phyloP scores from a whole-genome alignment of 495 filamentous ascomycete species.

The Neurospora sp. region DNA sequence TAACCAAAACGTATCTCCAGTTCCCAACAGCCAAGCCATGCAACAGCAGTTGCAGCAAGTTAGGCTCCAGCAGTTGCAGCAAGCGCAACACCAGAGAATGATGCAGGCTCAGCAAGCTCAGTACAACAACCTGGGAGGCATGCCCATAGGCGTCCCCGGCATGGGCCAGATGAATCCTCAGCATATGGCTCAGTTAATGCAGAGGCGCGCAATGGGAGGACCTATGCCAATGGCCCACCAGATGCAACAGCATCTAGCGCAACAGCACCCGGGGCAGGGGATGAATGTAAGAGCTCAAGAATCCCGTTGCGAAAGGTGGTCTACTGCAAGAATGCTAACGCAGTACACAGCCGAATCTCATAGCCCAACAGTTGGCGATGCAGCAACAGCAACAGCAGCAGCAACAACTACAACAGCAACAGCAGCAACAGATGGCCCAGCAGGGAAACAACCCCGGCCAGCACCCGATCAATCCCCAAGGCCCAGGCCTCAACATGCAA shows the following conservation, averaged over 20 bases:
- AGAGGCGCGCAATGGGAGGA: conserved; percentile 25
- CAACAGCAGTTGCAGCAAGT: conserved; percentile 41
- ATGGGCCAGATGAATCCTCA: conserved; percentile 33
- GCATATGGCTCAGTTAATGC: conserved; percentile 17
- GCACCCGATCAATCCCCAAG: conserved; percentile 33
- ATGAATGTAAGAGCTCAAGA: conserved; percentile 26
- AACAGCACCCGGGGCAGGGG: conserved; percentile 33
- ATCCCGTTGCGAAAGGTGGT: not conserved
- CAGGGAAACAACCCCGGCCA: conserved; percentile 31
- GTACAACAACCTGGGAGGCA: conserved; percentile 29
- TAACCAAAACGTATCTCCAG: conserved; percentile 18
- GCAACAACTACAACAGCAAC: conserved; percentile 44
- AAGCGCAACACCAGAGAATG: conserved; percentile 36
- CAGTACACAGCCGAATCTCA: conserved; percentile 4
- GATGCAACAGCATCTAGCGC: conserved; percentile 36
- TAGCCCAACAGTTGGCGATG: conserved; percentile 20
- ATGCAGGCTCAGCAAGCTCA: conserved; percentile 41
- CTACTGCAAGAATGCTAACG: conserved; percentile 6
- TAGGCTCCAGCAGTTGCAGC: conserved; percentile 28
- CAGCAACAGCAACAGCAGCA: conserved; percentile 32
- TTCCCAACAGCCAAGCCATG: conserved; percentile 43
- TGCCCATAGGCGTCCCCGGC: conserved; percentile 53
- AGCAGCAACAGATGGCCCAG: conserved; percentile 35
- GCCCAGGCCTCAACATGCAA: conserved; percentile 21
- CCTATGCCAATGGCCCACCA: conserved; percentile 33